Base-by-base conservation (phyloP, 306 rosid species). In the Pterocarpus santalinus region DNA sequence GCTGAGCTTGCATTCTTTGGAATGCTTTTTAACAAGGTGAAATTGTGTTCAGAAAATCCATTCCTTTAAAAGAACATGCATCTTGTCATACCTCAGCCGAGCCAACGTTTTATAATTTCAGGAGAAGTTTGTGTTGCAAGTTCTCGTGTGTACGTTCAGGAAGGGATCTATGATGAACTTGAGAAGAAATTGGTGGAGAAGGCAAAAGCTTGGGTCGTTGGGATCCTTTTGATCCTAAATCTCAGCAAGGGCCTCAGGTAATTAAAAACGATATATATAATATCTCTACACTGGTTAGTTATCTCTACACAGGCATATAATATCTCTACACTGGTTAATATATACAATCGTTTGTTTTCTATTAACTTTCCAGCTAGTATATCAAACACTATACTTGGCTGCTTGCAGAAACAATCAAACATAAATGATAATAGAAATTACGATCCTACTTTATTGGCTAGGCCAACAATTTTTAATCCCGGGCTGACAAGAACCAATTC, bases 171-270 rank as follows among this genome's bases (percentile, higher is more conserved):
- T 17, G 91, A 94, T 41, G 90, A 88, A 76, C 65, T 94, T 43
- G 91, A 87, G 69, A 87, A 90, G 74, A 89, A 84, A 69, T 71
- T 94, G 5, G 84, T 62, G 7, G 87, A 85, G 63, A 92, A 90
- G 76, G 89, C 86, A 8, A 88, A 92, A 33, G 46, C 84, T 17
- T 92, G 97, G 95, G 39, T 66, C 4, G 88, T 94, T 33, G 98
- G 97, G 98, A 94, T 78, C 98, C 98, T 65, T 94, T 94, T 81
- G 94, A 94, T 79, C 94, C 98, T 17, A 78, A 87, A 67, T 78
- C 73, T 63, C 84, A 81, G 12, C 93, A 94, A 66, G 97, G 98
- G 65, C 97, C 98, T 7, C 98, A 94, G 86, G 97, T 47, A 47
- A 44, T 7, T 44, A 44, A 44, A 2, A 64, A 70, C 16, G 61